A percentile compares a stretch with the other conserved stretches of the same genome.
Evolutionary conservation across 345 rosid genomes (phyloP).

Genomic region (Luvunga scandens): DNA sequence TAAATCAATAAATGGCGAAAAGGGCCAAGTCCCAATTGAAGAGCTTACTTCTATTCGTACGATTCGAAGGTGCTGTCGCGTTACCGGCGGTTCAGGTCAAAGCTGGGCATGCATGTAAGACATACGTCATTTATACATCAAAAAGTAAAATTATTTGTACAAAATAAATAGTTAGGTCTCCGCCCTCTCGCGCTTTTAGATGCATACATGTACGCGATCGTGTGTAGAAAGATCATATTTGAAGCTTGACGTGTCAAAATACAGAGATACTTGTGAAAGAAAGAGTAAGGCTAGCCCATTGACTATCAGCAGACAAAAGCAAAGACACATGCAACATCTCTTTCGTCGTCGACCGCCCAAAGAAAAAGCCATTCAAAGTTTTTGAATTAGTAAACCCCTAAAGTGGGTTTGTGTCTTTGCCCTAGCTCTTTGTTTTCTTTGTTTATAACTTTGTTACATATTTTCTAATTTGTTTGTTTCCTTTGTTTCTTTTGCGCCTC

Average conservation of each 20-base stretch:
- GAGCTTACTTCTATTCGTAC: not conserved
- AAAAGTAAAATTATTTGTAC: not conserved
- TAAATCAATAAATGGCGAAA: conserved; percentile 9
- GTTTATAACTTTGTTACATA: conserved; percentile 5
- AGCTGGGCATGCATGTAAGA: conserved; percentile 19
- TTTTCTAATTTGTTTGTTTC: not conserved
- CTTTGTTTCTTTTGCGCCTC: not conserved
- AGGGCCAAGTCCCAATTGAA: not conserved
- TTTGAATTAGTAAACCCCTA: conserved; percentile 25
- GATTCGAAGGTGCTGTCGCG: conserved; percentile 9
- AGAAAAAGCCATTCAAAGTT: conserved; percentile 27
- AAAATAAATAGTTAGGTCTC: not conserved
- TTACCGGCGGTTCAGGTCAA: conserved; percentile 18
- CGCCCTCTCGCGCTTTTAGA: not conserved
- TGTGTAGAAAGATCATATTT: not conserved
- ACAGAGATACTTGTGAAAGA: not conserved
- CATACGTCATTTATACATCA: conserved; percentile 30
- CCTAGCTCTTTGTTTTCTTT: not conserved
- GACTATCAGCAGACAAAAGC: conserved; percentile 29
- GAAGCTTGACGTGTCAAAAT: conserved; percentile 19
- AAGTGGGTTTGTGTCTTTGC: conserved; percentile 28
- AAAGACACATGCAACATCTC: not conserved
- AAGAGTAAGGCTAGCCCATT: conserved; percentile 3
- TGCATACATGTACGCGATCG: not conserved
- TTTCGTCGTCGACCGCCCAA: conserved; percentile 50